Conservation (phyloP, 1,139 yeast genomes). For the Geotrichum candidum region DNA sequence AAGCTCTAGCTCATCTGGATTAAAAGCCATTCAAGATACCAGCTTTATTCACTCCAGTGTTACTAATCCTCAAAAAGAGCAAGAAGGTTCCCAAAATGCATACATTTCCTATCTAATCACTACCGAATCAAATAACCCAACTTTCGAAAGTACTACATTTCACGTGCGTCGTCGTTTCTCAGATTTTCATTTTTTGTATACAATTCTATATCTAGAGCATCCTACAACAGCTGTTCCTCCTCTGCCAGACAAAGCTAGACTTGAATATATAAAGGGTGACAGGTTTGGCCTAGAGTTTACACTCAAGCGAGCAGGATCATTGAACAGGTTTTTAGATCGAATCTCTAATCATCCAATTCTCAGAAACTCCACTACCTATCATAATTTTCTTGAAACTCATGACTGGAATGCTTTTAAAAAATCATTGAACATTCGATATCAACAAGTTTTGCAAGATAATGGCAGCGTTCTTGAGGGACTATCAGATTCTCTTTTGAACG, state of each 20-base stretch:
- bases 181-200: conserved; percentile 74
- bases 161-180: conserved; percentile 72
- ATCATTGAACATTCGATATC: conserved; percentile 36
- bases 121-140: conserved; percentile 49
- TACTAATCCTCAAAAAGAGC: conserved; percentile 71
- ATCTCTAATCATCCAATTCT: conserved; percentile 68
- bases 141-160: conserved; percentile 41
- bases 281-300: conserved; percentile 78
- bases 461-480: conserved; percentile 51
- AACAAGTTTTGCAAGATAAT: conserved; percentile 16
- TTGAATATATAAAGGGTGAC: conserved; percentile 94
- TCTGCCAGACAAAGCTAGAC: conserved; percentile 82
- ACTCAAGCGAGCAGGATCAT: conserved; percentile 72
- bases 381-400: conserved; percentile 67
- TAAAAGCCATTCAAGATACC: conserved; percentile 9
- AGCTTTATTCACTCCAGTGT: conserved; percentile 39
- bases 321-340: conserved; percentile 69
- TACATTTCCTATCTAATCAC: conserved; percentile 75
- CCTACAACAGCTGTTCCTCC: conserved; percentile 91
- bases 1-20: background rate
- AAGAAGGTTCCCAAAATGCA: conserved; percentile 66
- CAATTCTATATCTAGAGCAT: conserved; percentile 65
- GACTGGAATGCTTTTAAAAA: conserved; percentile 83
- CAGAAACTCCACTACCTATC: conserved; percentile 63
- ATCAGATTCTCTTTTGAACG: conserved; percentile 87